Percentiles rank a stretch among this genome's conserved stretches.
These are phyloP conservation scores for Pilobolus umbonatus DNA, from an alignment of 192 early-diverging fungal genomes.

Conservation along the genomic window DNA sequence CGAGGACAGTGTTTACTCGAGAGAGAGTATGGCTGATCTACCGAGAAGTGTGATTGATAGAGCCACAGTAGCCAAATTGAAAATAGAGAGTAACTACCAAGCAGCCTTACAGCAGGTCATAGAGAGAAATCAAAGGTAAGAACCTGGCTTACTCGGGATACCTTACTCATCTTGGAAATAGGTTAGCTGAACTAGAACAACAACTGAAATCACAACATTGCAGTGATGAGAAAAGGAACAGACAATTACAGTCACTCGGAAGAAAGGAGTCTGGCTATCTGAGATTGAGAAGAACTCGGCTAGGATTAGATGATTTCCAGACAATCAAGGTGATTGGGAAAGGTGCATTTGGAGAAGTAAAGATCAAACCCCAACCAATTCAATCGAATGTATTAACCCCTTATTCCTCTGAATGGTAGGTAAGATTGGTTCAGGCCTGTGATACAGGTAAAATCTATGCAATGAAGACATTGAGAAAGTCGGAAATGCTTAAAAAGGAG, in stretches of 20 bases:
- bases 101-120: slow-evolving; percentile 80
- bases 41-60: slow-evolving; percentile 77
- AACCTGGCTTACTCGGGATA: too few species aligned
- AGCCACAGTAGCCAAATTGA: slow-evolving; percentile 82
- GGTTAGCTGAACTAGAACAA: slow-evolving; percentile 77
- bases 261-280: slow-evolving; percentile 93
- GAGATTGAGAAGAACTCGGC: slow-evolving; percentile 81
- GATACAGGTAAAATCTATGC: slow-evolving; percentile 98
- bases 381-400: not conserved
- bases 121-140: slow-evolving; percentile 70
- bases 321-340: slow-evolving; percentile 99
- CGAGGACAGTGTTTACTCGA: not conserved
- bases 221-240: slow-evolving; percentile 83
- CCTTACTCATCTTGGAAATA: too few species aligned
- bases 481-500: slow-evolving; percentile 98
- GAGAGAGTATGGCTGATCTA: not conserved
- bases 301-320: slow-evolving; percentile 88
- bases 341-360: slow-evolving; percentile 95
- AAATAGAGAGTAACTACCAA: slow-evolving; percentile 91
- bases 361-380: not conserved
- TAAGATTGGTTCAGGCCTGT: slow-evolving; percentile 91
- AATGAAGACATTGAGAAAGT: slow-evolving; percentile 95
- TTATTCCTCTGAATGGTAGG: slow-evolving; percentile 55
- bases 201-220: slow-evolving; percentile 67
- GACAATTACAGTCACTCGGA: slow-evolving; percentile 74